Evolutionary conservation across 2,329 filamentous ascomycete species (phyloP).

Genomic region (Colletotrichum eleusines): DNA sequence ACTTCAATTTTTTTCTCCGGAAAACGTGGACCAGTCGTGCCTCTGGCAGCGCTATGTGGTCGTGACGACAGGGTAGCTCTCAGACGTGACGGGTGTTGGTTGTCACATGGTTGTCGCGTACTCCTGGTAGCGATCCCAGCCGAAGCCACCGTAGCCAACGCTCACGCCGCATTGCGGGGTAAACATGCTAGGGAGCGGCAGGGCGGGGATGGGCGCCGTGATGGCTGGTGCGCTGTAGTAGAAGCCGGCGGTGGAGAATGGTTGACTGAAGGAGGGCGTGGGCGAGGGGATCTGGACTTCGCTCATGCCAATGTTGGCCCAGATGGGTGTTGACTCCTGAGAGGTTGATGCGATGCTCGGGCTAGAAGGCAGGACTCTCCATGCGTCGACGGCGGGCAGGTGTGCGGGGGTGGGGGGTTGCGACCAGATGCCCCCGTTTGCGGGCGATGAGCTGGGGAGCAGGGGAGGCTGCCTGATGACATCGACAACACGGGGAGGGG

Average conservation of each 20-base stretch:
- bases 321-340: constrained; percentile 79
- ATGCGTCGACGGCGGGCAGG: constrained; percentile 82
- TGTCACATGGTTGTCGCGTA: constrained; percentile 90
- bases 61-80: constrained; percentile 62
- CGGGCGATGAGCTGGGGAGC: constrained; percentile 85
- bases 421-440: constrained; percentile 83
- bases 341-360: constrained; percentile 80
- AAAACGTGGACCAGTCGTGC: constrained; percentile 48
- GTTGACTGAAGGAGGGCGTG: constrained; percentile 82
- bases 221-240: constrained; percentile 86
- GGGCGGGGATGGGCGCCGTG: constrained; percentile 77
- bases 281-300: constrained; percentile 83
- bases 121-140: constrained; percentile 88
- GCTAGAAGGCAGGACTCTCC: constrained; percentile 92
- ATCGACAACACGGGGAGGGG: constrained; percentile 89
- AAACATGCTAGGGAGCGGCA: constrained; percentile 89
- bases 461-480: constrained; percentile 88
- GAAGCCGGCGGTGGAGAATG: constrained; percentile 77
- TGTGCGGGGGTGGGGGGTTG: constrained; percentile 69
- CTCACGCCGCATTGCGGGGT: constrained; percentile 87
- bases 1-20: constrained; percentile 48
- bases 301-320: constrained; percentile 82
- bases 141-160: constrained; percentile 81
- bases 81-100: constrained; percentile 63
- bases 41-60: constrained; percentile 56